Evolutionary conservation across 805 yeast genomes (phyloP), one percentile per base, ranked within the genome.

Genomic region (Starmerella bombicola): DNA sequence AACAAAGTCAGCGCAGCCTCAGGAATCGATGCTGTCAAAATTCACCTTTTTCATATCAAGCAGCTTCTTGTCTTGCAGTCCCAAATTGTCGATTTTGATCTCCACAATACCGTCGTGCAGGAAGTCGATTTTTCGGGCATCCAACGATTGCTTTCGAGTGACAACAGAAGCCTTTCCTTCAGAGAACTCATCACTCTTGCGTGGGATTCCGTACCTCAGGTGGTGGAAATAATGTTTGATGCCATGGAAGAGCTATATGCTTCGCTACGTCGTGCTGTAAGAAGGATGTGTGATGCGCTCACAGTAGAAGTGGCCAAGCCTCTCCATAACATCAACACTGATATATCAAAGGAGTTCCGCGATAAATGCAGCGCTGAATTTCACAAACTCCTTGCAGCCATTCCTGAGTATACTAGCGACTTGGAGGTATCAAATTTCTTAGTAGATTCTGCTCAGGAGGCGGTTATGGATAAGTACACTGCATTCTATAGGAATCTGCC

Each of bases 61-160:
- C 82, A 86, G 54, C 63, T 86, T 41, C 65, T 84, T 31, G 62
- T 80, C 52, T 63, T 88, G 42, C 75, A 78, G 46, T 72, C 74
- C 35, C 88, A 80, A 48, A 66, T 86, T 25, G 69, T 67, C 24
- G 74, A 72, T 38, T 85, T 83, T 56, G 95, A 88, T 52, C 82
- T 88, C 40, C 88, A 80, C 48, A 74, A 70, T 48, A 72, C 76
- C 1, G 57, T 55, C 12, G 74, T 73, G 23, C 95, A 85, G 1
- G 73, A 74, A 35, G 62, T 86, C 32, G 95, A 86, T 55, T 84
- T 86, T 56, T 74, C 83, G 40, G 95, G 94, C 1, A 65, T 85
- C 20, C 66, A 61, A 25, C 68, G 70, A 22, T 64, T 78, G n/a
- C 62, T 74, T 13, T 16, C 19, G 25, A 37, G 37, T 18, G 28